Evolutionary conservation across 2,329 filamentous ascomycete species (phyloP), one percentile per base, ranked within the genome.

Genomic region (Amauroascus niger): DNA sequence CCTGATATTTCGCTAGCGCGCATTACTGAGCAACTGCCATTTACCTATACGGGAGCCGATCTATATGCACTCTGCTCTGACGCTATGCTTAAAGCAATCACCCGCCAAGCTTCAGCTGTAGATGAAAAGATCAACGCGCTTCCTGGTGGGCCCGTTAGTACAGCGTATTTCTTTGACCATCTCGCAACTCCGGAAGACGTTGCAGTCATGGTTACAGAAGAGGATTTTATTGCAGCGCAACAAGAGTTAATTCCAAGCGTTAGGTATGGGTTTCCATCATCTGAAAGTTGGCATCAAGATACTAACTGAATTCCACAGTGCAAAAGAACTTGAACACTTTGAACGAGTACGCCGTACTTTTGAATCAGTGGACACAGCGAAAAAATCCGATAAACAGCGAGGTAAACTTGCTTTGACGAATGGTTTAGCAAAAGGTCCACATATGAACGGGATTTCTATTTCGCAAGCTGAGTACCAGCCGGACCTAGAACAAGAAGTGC

Each of bases 31-130:
- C 77, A 77, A 9, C 79, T 98, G 3, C 93, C 93, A 0, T 93
- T 96, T 67, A 97, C 91, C 2, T 98, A 96, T 72, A 98, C 93
- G 0, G 93, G 93, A 64, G 93, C 93, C 58, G 93, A 98, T 72
- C 84, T 98, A 65, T 98, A 98, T 70, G 93, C 93, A 0, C 79
- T 98, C 18, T 97, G 91, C 74, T 95, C 89, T 41, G 93, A 98
- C 69, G 89, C 93, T 49, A 98, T 98, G 93, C 84, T 98, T 61
- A 97, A 98, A 69, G 93, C 93, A 18, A 91, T 98, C 55, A 98
- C 93, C 2, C 83, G 93, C 4, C 88, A 94, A 66, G 89, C 93
- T 1, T 79, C 82, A 1, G 77, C 81, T 1, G 90, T 97, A 1
- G 93, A 98, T 67, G 76, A 80, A 49, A 93, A 93, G 69, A 86